Percentiles rank a stretch among this genome's conserved stretches.
phyloP scores from a whole-genome alignment of 164 flowering plant genomes.

The Berberis vulgaris region DNA sequence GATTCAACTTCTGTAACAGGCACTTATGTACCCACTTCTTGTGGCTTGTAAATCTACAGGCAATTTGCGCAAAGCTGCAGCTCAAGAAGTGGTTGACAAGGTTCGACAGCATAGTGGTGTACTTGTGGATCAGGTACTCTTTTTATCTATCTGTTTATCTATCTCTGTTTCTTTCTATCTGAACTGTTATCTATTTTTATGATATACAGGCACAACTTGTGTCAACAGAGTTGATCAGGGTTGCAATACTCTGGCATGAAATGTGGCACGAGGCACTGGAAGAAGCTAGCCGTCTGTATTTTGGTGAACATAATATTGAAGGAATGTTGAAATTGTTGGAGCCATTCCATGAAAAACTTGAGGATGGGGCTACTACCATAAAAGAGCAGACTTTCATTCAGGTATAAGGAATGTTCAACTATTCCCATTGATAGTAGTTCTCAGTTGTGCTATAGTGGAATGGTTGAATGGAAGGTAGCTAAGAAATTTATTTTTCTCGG shows the following conservation, averaged over 20 bases:
- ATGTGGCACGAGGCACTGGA: constrained; percentile 97
- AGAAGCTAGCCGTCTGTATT: constrained; percentile 96
- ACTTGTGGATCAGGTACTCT: constrained; percentile 88
- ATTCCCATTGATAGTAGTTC: background rate
- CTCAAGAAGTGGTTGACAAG: constrained; percentile 94
- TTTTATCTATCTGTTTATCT: background rate
- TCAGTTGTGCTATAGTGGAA: no score
- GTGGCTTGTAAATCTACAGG: constrained; percentile 98
- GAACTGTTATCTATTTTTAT: background rate
- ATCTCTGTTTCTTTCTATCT: background rate
- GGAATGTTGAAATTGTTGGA: constrained; percentile 90
- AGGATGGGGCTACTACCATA: constrained; percentile 76
- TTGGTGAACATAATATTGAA: constrained; percentile 93
- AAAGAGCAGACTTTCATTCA: constrained; percentile 92
- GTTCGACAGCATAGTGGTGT: constrained; percentile 92
- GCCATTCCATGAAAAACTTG: constrained; percentile 84
- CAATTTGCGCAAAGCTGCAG: constrained; percentile 81
- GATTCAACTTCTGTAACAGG: constrained; percentile 38
- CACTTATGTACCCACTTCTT: constrained; percentile 98
- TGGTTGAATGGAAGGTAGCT: no score
- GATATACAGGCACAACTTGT: constrained; percentile 87
- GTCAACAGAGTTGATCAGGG: constrained; percentile 90
- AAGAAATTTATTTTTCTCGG: no score
- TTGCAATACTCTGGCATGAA: constrained; percentile 99
- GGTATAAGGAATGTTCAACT: constrained; percentile 29